A percentile compares a stretch with the other conserved stretches of the same genome.
phyloP scores from a whole-genome alignment of 345 rosid species.

The Luvunga scandens region DNA sequence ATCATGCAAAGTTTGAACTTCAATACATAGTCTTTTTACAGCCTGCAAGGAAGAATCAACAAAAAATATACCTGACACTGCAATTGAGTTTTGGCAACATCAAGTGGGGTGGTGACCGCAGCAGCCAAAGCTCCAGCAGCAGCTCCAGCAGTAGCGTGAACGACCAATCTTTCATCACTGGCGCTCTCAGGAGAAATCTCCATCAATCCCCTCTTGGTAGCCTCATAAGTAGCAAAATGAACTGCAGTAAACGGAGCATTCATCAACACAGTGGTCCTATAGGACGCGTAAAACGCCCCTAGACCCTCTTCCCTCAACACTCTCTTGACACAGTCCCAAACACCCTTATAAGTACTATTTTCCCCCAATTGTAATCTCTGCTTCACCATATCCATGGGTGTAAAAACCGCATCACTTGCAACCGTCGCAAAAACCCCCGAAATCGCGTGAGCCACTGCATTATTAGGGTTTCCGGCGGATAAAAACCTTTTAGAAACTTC shows the following conservation, averaged over 20 bases:
- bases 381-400: slow-evolving; percentile 99
- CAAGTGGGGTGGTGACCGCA: slow-evolving; percentile 65
- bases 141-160: slow-evolving; percentile 97
- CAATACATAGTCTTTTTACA: background rate
- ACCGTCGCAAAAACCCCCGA: slow-evolving; percentile 94
- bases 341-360: slow-evolving; percentile 58
- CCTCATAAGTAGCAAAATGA: slow-evolving; percentile 92
- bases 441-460: slow-evolving; percentile 72
- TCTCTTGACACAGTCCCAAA: slow-evolving; percentile 72
- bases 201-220: slow-evolving; percentile 63
- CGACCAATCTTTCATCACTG: slow-evolving; percentile 61
- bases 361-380: slow-evolving; percentile 85
- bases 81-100: slow-evolving; percentile 81
- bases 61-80: slow-evolving; percentile 81
- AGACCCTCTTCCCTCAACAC: slow-evolving; percentile 79
- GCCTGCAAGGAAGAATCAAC: too few relatives aligned
- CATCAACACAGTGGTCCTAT: slow-evolving; percentile 93
- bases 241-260: slow-evolving; percentile 96
- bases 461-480: slow-evolving; percentile 65
- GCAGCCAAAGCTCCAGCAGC: slow-evolving; percentile 86
- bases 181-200: slow-evolving; percentile 74
- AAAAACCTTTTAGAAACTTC: slow-evolving; percentile 72
- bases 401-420: slow-evolving; percentile 88
- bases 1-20: background rate
- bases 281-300: slow-evolving; percentile 88